A percentile compares a stretch with the other conserved stretches of the same genome.
Evolutionary conservation across 129 eudicot genomes (phyloP).

Genomic region (Flaveria bidentis): DNA sequence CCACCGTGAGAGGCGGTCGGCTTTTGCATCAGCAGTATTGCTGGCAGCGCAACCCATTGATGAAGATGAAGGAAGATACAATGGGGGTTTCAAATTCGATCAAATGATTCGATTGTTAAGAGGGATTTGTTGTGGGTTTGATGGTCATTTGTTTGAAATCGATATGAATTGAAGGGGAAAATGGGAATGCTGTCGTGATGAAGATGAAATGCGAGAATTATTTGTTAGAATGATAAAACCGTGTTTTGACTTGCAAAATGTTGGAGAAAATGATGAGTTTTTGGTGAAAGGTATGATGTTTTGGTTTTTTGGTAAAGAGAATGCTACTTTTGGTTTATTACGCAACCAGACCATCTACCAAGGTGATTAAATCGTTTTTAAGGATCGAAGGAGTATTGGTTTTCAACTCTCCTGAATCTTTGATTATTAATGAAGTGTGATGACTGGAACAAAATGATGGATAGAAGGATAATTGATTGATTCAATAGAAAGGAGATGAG

Average conservation of each 20-base stretch:
- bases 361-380: too few relatives aligned
- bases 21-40: conserved; percentile 65
- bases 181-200: background rate
- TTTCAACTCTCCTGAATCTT: too few relatives aligned
- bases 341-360: background rate
- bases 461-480: too few relatives aligned
- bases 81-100: background rate
- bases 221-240: background rate
- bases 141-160: background rate
- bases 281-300: background rate
- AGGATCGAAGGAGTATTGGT: too few relatives aligned
- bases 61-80: background rate
- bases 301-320: background rate
- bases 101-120: background rate
- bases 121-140: conserved; percentile 10
- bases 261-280: background rate
- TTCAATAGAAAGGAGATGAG: too few relatives aligned
- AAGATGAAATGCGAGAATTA: conserved; percentile 11
- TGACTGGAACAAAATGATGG: too few relatives aligned
- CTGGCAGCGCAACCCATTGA: conserved; percentile 76
- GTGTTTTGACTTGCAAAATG: conserved; percentile 1
- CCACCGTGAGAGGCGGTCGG: conserved; percentile 79
- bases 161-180: conserved; percentile 1
- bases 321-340: background rate
- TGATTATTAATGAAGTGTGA: too few relatives aligned